Percentiles rank a stretch among this genome's conserved stretches.
Evolutionary conservation across 371 early-diverging fungal species (phyloP).

Genomic region (Batrachochytrium dendrobatidis): DNA sequence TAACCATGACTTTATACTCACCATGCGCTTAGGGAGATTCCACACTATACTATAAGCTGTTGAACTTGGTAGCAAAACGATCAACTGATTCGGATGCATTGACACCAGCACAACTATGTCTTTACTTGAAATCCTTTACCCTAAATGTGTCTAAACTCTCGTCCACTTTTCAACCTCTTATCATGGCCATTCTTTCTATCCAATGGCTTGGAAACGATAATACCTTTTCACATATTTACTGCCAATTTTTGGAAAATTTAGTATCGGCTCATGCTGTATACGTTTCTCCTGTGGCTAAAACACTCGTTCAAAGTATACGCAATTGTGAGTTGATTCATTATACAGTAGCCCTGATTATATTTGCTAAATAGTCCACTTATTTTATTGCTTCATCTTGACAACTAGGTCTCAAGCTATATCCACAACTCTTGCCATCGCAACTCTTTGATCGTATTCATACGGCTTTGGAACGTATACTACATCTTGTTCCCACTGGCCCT

Average conservation of each 20-base stretch:
- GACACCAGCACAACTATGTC: slow-evolving; percentile 3
- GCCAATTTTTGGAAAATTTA: slow-evolving; percentile 68
- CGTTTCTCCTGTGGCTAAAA: slow-evolving; percentile 55
- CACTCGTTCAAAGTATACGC: slow-evolving; percentile 54
- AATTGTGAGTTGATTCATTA: slow-evolving; percentile 45
- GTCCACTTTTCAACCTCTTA: slow-evolving; percentile 49
- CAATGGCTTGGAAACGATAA: slow-evolving; percentile 63
- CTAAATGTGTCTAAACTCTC: slow-evolving; percentile 48
- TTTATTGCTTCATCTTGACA: no score
- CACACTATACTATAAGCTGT: slow-evolving; percentile 6
- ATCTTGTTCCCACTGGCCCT: slow-evolving; percentile 70
- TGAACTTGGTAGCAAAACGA: slow-evolving; percentile 3
- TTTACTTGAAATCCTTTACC: slow-evolving; percentile 32
- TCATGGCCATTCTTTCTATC: slow-evolving; percentile 60
- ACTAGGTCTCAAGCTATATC: neutral
- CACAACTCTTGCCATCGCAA: neutral
- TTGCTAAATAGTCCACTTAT: no score
- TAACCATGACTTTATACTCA: no score
- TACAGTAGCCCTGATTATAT: neutral
- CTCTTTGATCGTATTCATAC: slow-evolving; percentile 54
- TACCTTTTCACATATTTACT: slow-evolving; percentile 55
- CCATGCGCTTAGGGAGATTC: no score
- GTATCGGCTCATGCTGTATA: slow-evolving; percentile 81
- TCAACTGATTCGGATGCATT: slow-evolving; percentile 3
- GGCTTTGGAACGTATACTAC: slow-evolving; percentile 57